Evolutionary conservation across 2,329 filamentous ascomycete species (phyloP).

Genomic region (Botrytis elliptica): DNA sequence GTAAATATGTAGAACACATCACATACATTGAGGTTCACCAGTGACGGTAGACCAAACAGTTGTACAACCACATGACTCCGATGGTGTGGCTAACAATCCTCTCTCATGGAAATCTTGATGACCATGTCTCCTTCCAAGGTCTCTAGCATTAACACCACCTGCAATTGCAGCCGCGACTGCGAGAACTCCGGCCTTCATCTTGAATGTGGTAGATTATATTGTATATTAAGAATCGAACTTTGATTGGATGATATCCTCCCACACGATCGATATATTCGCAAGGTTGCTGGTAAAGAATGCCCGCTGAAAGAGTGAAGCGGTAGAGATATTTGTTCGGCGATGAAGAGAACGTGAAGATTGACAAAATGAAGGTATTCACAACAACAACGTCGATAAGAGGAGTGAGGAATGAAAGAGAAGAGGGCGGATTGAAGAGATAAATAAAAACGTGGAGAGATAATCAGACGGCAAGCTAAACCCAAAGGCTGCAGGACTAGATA

Average conservation of each 20-base stretch:
- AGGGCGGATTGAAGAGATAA: constrained; percentile 12
- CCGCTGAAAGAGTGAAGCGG: constrained; percentile 91
- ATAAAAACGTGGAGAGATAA: constrained; percentile 14
- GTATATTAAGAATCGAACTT: constrained; percentile 27
- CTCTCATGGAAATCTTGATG: constrained; percentile 60
- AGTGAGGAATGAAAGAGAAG: constrained; percentile 34
- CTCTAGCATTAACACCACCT: constrained; percentile 53
- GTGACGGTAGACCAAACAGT: constrained; percentile 72
- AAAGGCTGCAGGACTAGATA: background rate
- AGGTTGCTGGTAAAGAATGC: constrained; percentile 51
- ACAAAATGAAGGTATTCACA: constrained; percentile 40
- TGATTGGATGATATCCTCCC: constrained; percentile 5
- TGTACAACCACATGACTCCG: constrained; percentile 64
- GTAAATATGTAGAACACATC: background rate
- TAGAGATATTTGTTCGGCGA: constrained; percentile 51
- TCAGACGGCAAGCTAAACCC: constrained; percentile 5
- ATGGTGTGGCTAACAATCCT: constrained; percentile 35
- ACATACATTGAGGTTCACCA: constrained; percentile 63
- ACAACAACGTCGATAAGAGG: constrained; percentile 22
- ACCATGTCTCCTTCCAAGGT: constrained; percentile 52
- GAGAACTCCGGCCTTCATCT: constrained; percentile 72
- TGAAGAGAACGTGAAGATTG: constrained; percentile 49
- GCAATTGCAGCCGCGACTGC: constrained; percentile 61
- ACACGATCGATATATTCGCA: constrained; percentile 18
- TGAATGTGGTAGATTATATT: constrained; percentile 41